Evolutionary conservation across 2,329 filamentous ascomycete genomes (phyloP).

Genomic region (Atkinsonella texensis): DNA sequence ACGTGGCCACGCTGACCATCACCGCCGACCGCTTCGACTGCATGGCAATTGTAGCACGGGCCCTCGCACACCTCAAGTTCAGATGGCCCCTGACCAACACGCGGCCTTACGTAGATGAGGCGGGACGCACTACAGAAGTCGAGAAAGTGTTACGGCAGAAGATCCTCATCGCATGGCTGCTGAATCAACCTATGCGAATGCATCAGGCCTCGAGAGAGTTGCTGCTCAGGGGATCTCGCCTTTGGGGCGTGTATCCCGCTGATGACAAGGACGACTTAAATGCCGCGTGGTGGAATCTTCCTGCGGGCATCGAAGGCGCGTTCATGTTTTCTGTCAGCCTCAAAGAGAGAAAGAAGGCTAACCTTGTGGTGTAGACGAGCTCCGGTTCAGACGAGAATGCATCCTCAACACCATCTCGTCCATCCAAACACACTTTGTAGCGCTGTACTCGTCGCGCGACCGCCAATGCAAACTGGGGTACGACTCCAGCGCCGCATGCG

Average conservation of each 20-base stretch:
- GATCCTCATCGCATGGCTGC: constrained; percentile 51
- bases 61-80: constrained; percentile 37
- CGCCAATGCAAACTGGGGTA: constrained; percentile 64
- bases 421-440: constrained; percentile 54
- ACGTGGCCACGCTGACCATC: constrained; percentile 55
- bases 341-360: background rate
- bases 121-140: constrained; percentile 28
- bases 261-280: constrained; percentile 15
- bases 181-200: constrained; percentile 50
- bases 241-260: constrained; percentile 36
- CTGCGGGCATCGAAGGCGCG: constrained; percentile 52
- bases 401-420: constrained; percentile 60
- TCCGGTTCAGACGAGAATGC: constrained; percentile 52
- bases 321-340: background rate
- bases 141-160: constrained; percentile 61
- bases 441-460: constrained; percentile 53
- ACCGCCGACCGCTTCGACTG: constrained; percentile 66
- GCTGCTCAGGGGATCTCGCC: constrained; percentile 50
- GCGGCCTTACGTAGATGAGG: constrained; percentile 22
- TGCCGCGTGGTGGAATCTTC: constrained; percentile 62
- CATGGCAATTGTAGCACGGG: constrained; percentile 38
- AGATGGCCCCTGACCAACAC: constrained; percentile 40
- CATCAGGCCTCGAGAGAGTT: constrained; percentile 51
- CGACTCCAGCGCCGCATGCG: constrained; percentile 58
- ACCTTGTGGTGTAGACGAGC: constrained; percentile 37